Evolutionary conservation across 805 yeast species (phyloP), one percentile per base, ranked within the genome.

Genomic region (Saturnispora diversa): DNA sequence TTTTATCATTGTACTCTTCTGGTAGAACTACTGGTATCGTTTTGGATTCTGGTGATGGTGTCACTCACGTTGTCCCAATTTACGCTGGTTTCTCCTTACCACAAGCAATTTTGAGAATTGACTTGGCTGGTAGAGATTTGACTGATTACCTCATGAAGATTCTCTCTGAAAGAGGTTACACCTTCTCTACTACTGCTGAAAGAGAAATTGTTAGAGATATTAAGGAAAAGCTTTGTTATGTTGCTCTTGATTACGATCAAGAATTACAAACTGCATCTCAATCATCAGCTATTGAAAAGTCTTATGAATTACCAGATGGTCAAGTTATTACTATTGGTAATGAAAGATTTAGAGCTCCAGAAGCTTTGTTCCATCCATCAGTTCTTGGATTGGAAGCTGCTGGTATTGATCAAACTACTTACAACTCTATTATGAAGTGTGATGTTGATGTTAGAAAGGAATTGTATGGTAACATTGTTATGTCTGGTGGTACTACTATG

Each of bases 21-120:
- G 98, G 98, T 77, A 90, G 97, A 84, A 94, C 97, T 60, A 92
- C 98, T 55, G 98, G 98, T 86, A 88, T 90, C 62, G 98, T 92
- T 53, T 80, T 92, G 68, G 98, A 90, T 76, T 88, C 97, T 53
- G 98, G 98, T 81, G 98, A 90, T 67, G 98, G 98, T 85, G 97
- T 92, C 60, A 88, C 97, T 63, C 97, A 90, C 94, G 96, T 90
- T 71, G 98, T 92, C 54, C 98, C 98, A 71, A 90, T 92, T 66
- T 92, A 92, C 74, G 95, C 96, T 58, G 98, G 98, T 76, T 92
- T 88, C 95, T 84, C 97, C 47, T 77, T 92, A 66, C 95, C 97
- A 63, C 96, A 90, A 71, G 97, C 97, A 68, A 92, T 92, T 66
- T 78, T 84, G 76, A 87, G 98, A 83, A 82, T 92, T 61, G 96